Evolutionary conservation across 1,139 yeast species (phyloP).

Genomic region (Yamadazyma atmosphaerica): DNA sequence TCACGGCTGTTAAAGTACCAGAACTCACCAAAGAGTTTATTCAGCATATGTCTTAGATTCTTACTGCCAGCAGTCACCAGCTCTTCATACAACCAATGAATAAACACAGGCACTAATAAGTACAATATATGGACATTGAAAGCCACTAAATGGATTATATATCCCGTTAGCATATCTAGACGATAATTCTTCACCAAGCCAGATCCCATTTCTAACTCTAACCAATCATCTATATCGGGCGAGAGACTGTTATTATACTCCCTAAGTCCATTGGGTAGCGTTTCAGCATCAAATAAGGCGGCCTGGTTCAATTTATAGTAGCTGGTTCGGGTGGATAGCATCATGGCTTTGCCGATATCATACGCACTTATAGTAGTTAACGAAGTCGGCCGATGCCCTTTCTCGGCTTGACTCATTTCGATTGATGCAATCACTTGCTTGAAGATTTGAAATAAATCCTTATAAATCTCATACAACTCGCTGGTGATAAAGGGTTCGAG

Average conservation of each 20-base stretch:
- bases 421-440: conserved; percentile 23
- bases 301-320: conserved; percentile 34
- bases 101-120: conserved; percentile 32
- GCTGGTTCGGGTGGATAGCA: conserved; percentile 34
- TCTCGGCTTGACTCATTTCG: conserved; percentile 4
- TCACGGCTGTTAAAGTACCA: conserved; percentile 24
- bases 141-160: conserved; percentile 33
- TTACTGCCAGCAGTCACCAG: conserved; percentile 10
- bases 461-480: conserved; percentile 28
- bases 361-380: conserved; percentile 31
- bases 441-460: conserved; percentile 33
- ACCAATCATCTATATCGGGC: conserved; percentile 43
- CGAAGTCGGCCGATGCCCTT: conserved; percentile 8
- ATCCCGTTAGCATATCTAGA: conserved; percentile 31
- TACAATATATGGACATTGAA: conserved; percentile 30
- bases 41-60: conserved; percentile 9
- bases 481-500: conserved; percentile 26
- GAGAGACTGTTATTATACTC: conserved; percentile 22
- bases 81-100: conserved; percentile 40
- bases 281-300: conserved; percentile 31
- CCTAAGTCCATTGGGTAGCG: conserved; percentile 25
- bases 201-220: conserved; percentile 29
- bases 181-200: conserved; percentile 21
- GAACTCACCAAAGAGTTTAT: conserved; percentile 25
- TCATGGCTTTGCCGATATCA: conserved; percentile 35